These are phyloP conservation scores for Leptographium wingfieldii DNA, from an alignment of 2,329 filamentous ascomycete species.

Conservation along the genomic window DNA sequence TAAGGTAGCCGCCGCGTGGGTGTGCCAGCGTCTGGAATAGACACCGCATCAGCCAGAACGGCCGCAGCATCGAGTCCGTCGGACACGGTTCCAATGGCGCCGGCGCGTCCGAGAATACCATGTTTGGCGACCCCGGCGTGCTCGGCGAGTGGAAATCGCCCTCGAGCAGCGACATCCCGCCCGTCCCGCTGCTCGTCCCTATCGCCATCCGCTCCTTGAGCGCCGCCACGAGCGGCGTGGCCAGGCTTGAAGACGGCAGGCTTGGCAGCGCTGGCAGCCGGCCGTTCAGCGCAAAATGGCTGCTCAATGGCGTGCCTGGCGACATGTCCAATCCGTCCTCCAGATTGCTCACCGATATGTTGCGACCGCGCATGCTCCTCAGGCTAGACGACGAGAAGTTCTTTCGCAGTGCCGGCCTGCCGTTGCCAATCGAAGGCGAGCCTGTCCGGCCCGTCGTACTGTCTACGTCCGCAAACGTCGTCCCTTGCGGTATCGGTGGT, in stretches of 20 bases:
- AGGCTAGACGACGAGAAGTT: constrained; percentile 60
- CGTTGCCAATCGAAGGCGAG: constrained; percentile 34
- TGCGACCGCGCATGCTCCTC: constrained; percentile 60
- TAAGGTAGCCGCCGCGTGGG: constrained; percentile 82
- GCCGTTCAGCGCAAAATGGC: constrained; percentile 43
- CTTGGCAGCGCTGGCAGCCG: constrained; percentile 45
- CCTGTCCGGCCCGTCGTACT: constrained; percentile 24
- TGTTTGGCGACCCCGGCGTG: constrained; percentile 50
- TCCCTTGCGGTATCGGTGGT: constrained; percentile 20
- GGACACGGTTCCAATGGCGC: constrained; percentile 83
- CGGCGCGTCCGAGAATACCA: constrained; percentile 51
- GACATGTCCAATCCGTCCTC: constrained; percentile 55
- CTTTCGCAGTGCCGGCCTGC: constrained; percentile 41
- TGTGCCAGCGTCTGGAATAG: constrained; percentile 88
- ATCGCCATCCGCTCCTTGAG: constrained; percentile 41
- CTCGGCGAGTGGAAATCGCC: constrained; percentile 61
- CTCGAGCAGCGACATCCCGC: constrained; percentile 72
- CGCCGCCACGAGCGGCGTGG: constrained; percentile 52
- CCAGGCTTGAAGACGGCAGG: constrained; percentile 52
- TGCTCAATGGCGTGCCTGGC: constrained; percentile 61
- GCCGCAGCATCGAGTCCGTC: constrained; percentile 74
- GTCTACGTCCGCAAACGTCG: constrained; percentile 16
- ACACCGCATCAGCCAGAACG: constrained; percentile 95
- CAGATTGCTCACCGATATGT: constrained; percentile 52
- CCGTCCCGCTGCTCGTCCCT: constrained; percentile 40